Percentiles rank a stretch among this genome's conserved stretches.
These are phyloP conservation scores for Mrakia hoshinonis DNA, from an alignment of 768 basidiomycete species.

Conservation along the genomic window DNA sequence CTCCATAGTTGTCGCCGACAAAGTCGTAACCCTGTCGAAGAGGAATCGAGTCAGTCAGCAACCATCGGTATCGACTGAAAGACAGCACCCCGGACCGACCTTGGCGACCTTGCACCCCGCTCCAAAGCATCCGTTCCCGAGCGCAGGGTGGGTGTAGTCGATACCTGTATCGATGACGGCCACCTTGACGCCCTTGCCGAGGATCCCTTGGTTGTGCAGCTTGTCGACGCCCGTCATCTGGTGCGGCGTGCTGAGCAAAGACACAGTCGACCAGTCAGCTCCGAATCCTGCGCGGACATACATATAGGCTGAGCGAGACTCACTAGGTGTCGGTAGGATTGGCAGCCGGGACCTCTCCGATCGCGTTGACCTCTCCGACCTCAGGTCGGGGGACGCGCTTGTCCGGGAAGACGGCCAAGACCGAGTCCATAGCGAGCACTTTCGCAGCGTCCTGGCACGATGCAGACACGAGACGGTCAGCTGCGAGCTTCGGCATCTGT, in stretches of 20 bases:
- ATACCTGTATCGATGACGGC: constrained; percentile 50
- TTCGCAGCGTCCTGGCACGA: background rate
- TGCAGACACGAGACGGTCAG: background rate
- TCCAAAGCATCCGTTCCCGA: constrained; percentile 19
- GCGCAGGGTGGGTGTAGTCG: constrained; percentile 20
- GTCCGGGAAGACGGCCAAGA: constrained; percentile 14
- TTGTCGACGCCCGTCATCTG: constrained; percentile 50
- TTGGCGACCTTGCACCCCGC: background rate
- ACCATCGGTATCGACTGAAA: background rate
- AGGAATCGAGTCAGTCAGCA: background rate
- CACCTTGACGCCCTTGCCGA: constrained; percentile 59
- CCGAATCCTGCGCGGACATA: background rate
- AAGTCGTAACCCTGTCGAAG: constrained; percentile 26
- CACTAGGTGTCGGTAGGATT: constrained; percentile 26
- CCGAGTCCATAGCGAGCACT: background rate
- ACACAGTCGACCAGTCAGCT: background rate
- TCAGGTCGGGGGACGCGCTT: constrained; percentile 10
- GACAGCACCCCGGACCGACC: too few species aligned
- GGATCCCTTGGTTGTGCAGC: constrained; percentile 55
- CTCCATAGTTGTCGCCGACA: constrained; percentile 8
- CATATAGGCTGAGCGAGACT: background rate
- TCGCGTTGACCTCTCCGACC: background rate
- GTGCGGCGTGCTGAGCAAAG: background rate
- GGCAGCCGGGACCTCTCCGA: background rate
- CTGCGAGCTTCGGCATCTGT: too few species aligned